phyloP scores from a whole-genome alignment of 306 rosid genomes.

The Begonia loranthoides region DNA sequence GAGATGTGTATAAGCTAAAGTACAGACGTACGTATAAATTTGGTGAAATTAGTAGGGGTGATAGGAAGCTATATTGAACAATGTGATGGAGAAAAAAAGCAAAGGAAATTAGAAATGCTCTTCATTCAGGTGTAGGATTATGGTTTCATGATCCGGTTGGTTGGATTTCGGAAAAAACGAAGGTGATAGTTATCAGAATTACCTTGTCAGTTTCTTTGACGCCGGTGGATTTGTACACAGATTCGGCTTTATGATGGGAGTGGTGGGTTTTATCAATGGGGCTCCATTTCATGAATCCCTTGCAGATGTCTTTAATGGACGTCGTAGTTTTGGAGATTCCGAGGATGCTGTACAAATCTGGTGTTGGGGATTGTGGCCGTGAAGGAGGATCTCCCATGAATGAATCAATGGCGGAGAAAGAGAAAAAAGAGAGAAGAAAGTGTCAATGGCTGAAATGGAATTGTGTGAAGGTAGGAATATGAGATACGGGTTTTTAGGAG shows the following conservation, averaged over 20 bases:
- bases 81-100: background rate
- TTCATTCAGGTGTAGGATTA: background rate
- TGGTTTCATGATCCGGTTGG: background rate
- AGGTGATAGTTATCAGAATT: background rate
- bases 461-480: too few species aligned
- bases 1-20: too few species aligned
- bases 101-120: background rate
- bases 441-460: background rate
- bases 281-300: slow-evolving; percentile 29
- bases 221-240: slow-evolving; percentile 4
- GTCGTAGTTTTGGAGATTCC: slow-evolving; percentile 25
- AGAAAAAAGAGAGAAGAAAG: slow-evolving; percentile 1
- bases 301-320: slow-evolving; percentile 46
- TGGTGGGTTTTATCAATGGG: slow-evolving; percentile 18
- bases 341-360: slow-evolving; percentile 37
- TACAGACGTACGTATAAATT: too few species aligned
- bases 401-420: slow-evolving; percentile 2
- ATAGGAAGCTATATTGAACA: background rate
- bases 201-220: slow-evolving; percentile 16
- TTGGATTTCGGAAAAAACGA: too few species aligned
- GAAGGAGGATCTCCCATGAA: slow-evolving; percentile 37
- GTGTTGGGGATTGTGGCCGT: slow-evolving; percentile 22
- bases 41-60: too few species aligned
- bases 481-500: too few species aligned
- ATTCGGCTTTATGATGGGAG: slow-evolving; percentile 5